Percentiles rank a stretch among this genome's conserved stretches.
Conservation (phyloP, 805 yeast species). For the Scheffersomyces spartinae region DNA sequence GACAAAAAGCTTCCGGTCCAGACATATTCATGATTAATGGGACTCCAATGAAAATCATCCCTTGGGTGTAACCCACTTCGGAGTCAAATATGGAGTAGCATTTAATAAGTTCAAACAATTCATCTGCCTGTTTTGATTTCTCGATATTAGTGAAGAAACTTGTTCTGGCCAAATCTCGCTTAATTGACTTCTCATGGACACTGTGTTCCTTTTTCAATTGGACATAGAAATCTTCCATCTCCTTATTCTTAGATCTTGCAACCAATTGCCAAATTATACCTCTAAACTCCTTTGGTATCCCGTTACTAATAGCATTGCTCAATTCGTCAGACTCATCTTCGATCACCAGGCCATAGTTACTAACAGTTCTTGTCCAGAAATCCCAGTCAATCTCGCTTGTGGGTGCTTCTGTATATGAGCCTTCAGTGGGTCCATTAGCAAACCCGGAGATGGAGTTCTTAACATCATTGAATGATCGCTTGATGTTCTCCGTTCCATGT, state of each 20-base stretch:
- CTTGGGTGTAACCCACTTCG: constrained; percentile 96
- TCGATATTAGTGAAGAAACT: constrained; percentile 57
- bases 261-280: constrained; percentile 92
- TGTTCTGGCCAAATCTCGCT: constrained; percentile 76
- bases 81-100: constrained; percentile 79
- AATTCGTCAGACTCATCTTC: constrained; percentile 48
- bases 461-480: constrained; percentile 35
- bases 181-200: constrained; percentile 63
- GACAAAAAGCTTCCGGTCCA: constrained; percentile 77
- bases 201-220: constrained; percentile 38
- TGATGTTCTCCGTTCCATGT: constrained; percentile 26
- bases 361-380: constrained; percentile 77
- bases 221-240: constrained; percentile 47
- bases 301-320: constrained; percentile 50
- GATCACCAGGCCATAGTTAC: constrained; percentile 63
- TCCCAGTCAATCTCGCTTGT: constrained; percentile 65
- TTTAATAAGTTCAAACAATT: constrained; percentile 64
- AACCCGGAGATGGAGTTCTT: constrained; percentile 35
- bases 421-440: too few relatives aligned
- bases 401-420: too few relatives aligned
- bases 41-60: constrained; percentile 88
- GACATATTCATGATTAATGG: constrained; percentile 74
- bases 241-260: constrained; percentile 61
- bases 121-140: constrained; percentile 44
- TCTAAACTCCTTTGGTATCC: constrained; percentile 77